Evolutionary conservation across 306 rosid species (phyloP), one percentile per base, ranked within the genome.

Genomic region (Spatholobus suberectus): DNA sequence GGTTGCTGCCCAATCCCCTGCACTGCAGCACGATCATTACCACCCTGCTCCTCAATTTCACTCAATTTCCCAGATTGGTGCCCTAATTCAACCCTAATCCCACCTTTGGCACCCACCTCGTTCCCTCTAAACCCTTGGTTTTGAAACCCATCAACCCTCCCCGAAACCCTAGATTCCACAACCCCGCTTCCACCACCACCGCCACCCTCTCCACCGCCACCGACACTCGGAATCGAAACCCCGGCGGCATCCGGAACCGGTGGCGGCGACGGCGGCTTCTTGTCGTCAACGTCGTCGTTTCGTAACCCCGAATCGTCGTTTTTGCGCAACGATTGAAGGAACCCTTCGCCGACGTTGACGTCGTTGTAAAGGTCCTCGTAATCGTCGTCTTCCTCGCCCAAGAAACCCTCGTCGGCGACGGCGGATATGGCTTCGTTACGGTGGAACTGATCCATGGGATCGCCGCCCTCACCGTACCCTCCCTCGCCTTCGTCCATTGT

Each of bases 361-460:
- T 96, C 99, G 90, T 96, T 96, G 81, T 96, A 96, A 7, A 96
- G 94, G 79, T 96, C 99, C 69, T 96, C 99, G 44, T 92, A 96
- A 52, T 96, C 99, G 8, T 96, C 97, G 80, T 94, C 99, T 61
- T 96, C 98, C 76, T 96, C 98, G 1, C 77, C 97, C 21, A 96
- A 61, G 20, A 93, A 94, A 10, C 94, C 97, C 0, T 94, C 98
- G 51, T 96, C 99, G 13, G 97, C 96, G 9, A 94, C 99, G 6
- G 98, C 99, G 0, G 99, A 93, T 78, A 96, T 96, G 10, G 99
- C 99, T 82, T 94, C 98, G 86, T 96, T 96, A 18, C 94, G 91
- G 85, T 96, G 99, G 88, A 96, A 96, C 85, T 93, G 96, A 85
- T 93, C 95, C 84, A 90, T 84, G 72, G 86, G 94, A 83, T 96